Base-by-base conservation (phyloP, 2,329 filamentous ascomycete species). In the Microsporum audouinii region DNA sequence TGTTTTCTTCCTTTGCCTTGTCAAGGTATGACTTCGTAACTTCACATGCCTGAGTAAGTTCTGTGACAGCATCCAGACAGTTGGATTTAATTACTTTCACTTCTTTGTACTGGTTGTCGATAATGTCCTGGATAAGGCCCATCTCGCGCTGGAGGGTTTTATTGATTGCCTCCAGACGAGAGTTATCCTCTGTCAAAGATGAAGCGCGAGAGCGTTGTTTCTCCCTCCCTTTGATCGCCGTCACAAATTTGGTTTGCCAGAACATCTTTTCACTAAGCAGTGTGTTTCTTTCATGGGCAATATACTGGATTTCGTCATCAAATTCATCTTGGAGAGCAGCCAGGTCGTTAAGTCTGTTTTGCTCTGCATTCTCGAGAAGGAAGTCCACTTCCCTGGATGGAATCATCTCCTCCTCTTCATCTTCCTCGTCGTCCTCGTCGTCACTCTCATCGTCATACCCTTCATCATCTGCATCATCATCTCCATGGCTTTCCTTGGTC, bases 221-320 rank as follows among this genome's bases (percentile, higher is more conserved):
- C 33, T 53, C 45, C 12, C 58, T 38, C n/a, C 31, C 33, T 41
- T 60, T 60, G 8, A 56, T 55, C n/a, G 58, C 47, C 12, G 36
- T 55, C 14, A 60, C 58, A 23, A 60, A 60, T 60, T 60, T 60
- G n/a, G 39, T 38, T 33, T 53, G 56, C 57, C 62, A 60, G 29
- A 33, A 43, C 33, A 58, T 55, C 12, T 47, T 47, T 33, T 59
- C 55, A 5, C 5, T 39, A 6, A 47, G n/a, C 8, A 61, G 14
- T 1, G 29, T 27, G 17, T 60, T 43, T 33, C 39, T 38, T 33
- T 63, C 49, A 17, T 60, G 10, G 10, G 34, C 12, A 36, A 58
- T 33, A 5, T 55, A 36, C 17, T 45, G 39, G 12, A 63, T 61
- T 14, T 58, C 23, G 33, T 58, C 41, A 5, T 63, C 60, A 29